Evolutionary conservation across 768 basidiomycete species (phyloP), one percentile per base, ranked within the genome.

Genomic region (Leccinum pellstonianum): DNA sequence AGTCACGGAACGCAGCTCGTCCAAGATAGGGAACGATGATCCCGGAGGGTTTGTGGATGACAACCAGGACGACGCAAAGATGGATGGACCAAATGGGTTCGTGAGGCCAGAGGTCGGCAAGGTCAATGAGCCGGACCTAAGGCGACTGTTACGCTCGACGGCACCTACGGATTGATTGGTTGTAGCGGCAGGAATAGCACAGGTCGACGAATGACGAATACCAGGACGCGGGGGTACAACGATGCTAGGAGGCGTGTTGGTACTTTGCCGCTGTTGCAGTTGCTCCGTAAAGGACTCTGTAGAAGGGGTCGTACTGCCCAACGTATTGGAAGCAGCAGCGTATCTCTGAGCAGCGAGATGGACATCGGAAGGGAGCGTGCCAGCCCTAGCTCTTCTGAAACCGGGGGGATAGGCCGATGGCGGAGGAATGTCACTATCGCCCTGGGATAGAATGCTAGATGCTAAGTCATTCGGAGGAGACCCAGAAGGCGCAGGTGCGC

Each of bases 341-440:
- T 86, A 93, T 59, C 87, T 85, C 74, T 92, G 90, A 55, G 92
- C 87, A 59, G 89, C 90, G 66, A 93, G 86, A 70, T 90, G 88
- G 55, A 96, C 88, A 73, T 95, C 95, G 66, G 95, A 96, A 77
- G 95, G 95, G 70, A 98, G 85, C 81, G 95, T 98, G 59, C 95
- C 96, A 66, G 95, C 96, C 86, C 95, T 87, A 70, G 94, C 93
- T 81, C 95, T 87, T 78, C 93, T 86, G 74, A 94, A 96, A 62
- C 92, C 91, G 57, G 90, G 81, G 61, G 91, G 90, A 73, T 85
- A 91, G 77, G 86, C 90, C 73, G 87, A 86, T 64, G 87, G 81
- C 67, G 90, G 85, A 70, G 87, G 69, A 61, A 80, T 73, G 64
- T 81, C 74, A 67, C 77, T 77, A 76, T 90, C 87, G 68, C 77